Base-by-base conservation (phyloP, 2,329 filamentous ascomycete genomes). In the Colletotrichum sp. region DNA sequence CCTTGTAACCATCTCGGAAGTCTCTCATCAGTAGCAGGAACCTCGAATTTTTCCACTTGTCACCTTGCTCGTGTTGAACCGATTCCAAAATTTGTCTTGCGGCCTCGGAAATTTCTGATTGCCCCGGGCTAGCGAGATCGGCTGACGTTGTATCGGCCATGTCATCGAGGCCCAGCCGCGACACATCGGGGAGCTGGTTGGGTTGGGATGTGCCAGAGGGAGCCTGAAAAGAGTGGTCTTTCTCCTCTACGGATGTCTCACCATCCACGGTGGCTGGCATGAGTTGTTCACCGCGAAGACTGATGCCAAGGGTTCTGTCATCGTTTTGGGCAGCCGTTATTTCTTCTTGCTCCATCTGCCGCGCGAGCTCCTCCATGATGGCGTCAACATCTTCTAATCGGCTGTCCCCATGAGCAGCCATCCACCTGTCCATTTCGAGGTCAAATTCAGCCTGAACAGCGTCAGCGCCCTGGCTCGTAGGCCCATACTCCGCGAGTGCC, bases 21-120 rank as follows among this genome's bases (percentile, higher is more conserved):
- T 88, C 86, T 21, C 85, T 84, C 86, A 88, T 88, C 6, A 88
- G 81, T 0, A 84, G 84, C 9, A 88, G 80, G 57, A 88, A 88
- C n/a, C 83, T 80, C 0, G 86, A 88, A 60, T 88, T 86, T 77
- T 86, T 86, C 86, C 86, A 88, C 77, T 88, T 88, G 10, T 87
- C 86, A 57, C 86, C 85, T 60, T 82, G 80, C 76, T 88, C 86
- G 68, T 88, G 86, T 77, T 86, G 81, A 28, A 88, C 86, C 4
- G 84, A 84, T 63, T 87, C 84, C 43, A 88, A 82, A 2, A 88
- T 83, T 26, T 85, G 82, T 75, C 86, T 83, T 8, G 86, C 86
- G 0, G 86, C 86, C 72, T 87, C 85, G 4, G 86, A 84, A 4
- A 88, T 84, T 26, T 84, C 85, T 13, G 79, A 77, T 24, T 24